Base-by-base conservation (phyloP, 257 asterid species). In the Solanum pennellii region DNA sequence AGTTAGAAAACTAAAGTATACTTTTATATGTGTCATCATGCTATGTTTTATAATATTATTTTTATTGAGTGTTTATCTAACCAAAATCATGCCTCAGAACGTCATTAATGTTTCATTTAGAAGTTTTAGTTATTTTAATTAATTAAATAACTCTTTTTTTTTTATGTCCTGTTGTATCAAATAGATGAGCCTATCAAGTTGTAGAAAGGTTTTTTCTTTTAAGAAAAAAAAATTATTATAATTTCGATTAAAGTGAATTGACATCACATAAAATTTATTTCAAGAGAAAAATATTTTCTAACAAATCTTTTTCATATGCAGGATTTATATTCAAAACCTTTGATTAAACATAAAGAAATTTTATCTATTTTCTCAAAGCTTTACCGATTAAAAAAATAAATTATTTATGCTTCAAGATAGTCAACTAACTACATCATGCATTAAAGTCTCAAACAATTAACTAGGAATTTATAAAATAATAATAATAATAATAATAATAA, bases 231-330 rank as follows among this genome's bases (percentile, higher is more conserved):
- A 49, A 5, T 49, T 52, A 16, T 16, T 52, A 49, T 3, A 16
- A 0, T 49, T 15, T 14, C 1, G 12, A 31, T 8, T 31, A 31
- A 71, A 31, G 15, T 8, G 0, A 8, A 71, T 71, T 8, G 1
- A 0, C 1, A 3, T 0, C 0, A 3, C 3, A 2, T 31, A 16
- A 31, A 1, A 16, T 20, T 0, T 29, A 27, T 14, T 14, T 29
- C 9, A 14, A 29, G 12, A 8, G 7, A 4, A 9, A 69, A 29
- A 2, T 3, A 5, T 31, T 7, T 71, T 9, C 1, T 71, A 31
- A 7, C 2, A 15, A 13, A 5, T 13, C 6, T 27, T 69, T 13
- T 15, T 27, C 8, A 69, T 14, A 27, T 13, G 3, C 5, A 29
- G 9, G 7, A 9, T 12, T 31, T 23, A n/a, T 65, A 65, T 13